A percentile compares a stretch with the other conserved stretches of the same genome.
Evolutionary conservation across 805 yeast species (phyloP).

Genomic region (Torulaspora quercuum): DNA sequence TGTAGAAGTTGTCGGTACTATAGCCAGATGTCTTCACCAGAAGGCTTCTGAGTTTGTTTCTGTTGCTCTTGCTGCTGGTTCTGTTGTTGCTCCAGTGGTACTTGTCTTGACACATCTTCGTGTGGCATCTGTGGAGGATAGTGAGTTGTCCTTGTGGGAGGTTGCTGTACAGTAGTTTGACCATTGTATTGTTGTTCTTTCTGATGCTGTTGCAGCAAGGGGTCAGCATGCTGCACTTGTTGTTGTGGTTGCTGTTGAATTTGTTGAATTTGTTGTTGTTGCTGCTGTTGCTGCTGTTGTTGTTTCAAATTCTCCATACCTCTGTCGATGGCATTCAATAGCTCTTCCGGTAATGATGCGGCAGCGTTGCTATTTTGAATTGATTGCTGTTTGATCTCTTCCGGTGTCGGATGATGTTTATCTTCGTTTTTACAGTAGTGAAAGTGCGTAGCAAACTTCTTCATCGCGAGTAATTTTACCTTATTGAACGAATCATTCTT

Average conservation of each 20-base stretch:
- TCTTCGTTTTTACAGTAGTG: constrained; percentile 35
- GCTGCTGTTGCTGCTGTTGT: constrained; percentile 17
- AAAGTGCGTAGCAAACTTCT: constrained; percentile 38
- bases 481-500: constrained; percentile 36
- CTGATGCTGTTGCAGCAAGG: constrained; percentile 19
- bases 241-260: constrained; percentile 12
- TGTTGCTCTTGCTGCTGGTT: too few relatives aligned
- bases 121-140: constrained; percentile 28
- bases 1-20: constrained; percentile 11
- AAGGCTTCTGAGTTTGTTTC: constrained; percentile 19
- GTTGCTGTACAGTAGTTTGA: constrained; percentile 22
- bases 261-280: constrained; percentile 19
- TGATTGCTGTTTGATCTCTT: constrained; percentile 36
- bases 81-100: constrained; percentile 28
- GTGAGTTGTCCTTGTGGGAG: constrained; percentile 17
- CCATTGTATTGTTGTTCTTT: constrained; percentile 14
- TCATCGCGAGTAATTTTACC: constrained; percentile 35
- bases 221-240: constrained; percentile 18
- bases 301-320: constrained; percentile 34
- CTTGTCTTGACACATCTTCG: constrained; percentile 23
- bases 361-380: constrained; percentile 28
- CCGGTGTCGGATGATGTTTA: constrained; percentile 36
- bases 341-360: constrained; percentile 29
- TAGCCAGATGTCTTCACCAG: constrained; percentile 31
- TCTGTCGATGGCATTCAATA: constrained; percentile 33